Percentiles rank a stretch among this genome's conserved stretches.
Conservation (phyloP, 176 grass and related monocot species). For the Bonia amplexicaulis region DNA sequence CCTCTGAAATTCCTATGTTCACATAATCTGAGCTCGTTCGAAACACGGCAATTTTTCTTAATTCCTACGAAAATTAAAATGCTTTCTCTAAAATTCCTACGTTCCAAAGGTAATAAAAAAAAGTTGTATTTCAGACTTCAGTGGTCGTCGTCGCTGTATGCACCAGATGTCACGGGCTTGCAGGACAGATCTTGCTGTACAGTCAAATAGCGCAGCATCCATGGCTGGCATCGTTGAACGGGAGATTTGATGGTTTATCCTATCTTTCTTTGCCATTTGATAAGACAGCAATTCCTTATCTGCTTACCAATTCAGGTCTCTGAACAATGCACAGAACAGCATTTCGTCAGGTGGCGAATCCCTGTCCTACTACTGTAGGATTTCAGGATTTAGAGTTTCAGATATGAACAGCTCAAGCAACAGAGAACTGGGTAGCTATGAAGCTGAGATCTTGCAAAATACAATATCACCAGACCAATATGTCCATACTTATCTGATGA, state of each 20-base stretch:
- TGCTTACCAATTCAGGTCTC: background rate
- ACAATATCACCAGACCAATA: constrained; percentile 19
- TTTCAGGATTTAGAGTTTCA: background rate
- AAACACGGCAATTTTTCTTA: too few relatives aligned
- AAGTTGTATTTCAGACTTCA: background rate
- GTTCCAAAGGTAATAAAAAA: too few relatives aligned
- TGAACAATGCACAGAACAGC: background rate
- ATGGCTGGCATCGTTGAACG: background rate
- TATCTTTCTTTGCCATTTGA: too few relatives aligned
- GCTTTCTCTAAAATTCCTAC: too few relatives aligned
- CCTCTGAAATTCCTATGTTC: too few relatives aligned
- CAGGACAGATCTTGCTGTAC: too few relatives aligned
- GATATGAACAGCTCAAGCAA: background rate
- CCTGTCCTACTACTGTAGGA: background rate
- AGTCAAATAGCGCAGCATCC: too few relatives aligned
- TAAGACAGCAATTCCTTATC: background rate
- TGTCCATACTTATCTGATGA: constrained; percentile 17
- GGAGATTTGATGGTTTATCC: too few relatives aligned
- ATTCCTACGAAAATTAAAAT: too few relatives aligned
- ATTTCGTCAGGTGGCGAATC: background rate
- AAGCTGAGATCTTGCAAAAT: background rate
- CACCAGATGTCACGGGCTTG: background rate
- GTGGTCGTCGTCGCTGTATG: background rate
- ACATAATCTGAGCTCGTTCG: too few relatives aligned
- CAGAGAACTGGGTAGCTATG: background rate